Percentiles rank a stretch among this genome's conserved stretches.
These are phyloP conservation scores for Rhododendron mucronatum DNA, from an alignment of 148 eudicot genomes.

Conservation along the genomic window DNA sequence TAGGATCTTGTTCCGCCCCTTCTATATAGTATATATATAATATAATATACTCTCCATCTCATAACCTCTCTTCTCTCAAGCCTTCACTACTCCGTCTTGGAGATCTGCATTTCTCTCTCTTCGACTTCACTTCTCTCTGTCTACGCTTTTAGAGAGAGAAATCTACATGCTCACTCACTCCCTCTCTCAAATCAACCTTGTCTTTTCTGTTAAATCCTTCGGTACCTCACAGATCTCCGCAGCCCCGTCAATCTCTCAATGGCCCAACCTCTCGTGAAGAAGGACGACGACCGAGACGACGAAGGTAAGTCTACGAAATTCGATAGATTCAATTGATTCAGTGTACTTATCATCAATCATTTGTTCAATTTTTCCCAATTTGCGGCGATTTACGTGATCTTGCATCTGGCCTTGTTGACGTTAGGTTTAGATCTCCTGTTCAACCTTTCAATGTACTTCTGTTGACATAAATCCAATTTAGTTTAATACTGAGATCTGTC, in stretches of 20 bases:
- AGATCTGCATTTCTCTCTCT: constrained; percentile 7
- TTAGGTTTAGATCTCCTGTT: constrained; percentile 13
- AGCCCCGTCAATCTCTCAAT: constrained; percentile 27
- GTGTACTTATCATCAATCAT: background rate
- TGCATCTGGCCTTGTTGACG: background rate
- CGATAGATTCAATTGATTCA: background rate
- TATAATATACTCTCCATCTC: background rate
- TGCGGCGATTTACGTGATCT: background rate
- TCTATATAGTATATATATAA: background rate
- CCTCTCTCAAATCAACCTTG: background rate
- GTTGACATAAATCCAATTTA: background rate
- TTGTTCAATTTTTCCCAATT: background rate
- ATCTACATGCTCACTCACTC: background rate
- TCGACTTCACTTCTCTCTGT: background rate
- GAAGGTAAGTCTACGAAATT: constrained; percentile 41
- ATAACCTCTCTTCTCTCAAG: background rate
- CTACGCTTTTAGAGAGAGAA: background rate
- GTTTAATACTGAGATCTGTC: background rate
- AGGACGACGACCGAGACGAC: constrained; percentile 92
- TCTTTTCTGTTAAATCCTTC: background rate
- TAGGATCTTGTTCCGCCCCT: background rate
- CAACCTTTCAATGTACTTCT: background rate
- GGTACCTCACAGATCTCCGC: constrained; percentile 17
- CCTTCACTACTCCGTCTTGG: background rate
- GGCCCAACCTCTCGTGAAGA: constrained; percentile 84